Evolutionary conservation across 129 eudicot species (phyloP).

Genomic region (Centrapalus pauciflorus): DNA sequence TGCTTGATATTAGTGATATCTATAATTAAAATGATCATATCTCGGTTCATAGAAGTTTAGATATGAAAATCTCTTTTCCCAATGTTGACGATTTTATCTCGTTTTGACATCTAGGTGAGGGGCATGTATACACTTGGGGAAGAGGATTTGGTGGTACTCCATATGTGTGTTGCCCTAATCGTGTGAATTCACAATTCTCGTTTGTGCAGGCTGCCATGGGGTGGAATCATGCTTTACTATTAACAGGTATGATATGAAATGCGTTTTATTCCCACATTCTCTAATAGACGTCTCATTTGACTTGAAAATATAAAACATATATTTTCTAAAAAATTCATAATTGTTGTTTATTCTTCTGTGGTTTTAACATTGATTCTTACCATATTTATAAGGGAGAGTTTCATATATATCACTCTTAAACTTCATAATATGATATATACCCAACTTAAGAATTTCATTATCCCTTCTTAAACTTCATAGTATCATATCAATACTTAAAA

Average conservation of each 20-base stretch:
- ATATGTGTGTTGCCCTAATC: conserved; percentile 39
- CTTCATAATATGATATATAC: too few species aligned
- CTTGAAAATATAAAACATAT: too few species aligned
- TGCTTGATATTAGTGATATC: too few species aligned
- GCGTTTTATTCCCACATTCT: too few species aligned
- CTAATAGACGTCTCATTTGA: too few species aligned
- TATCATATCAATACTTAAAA: too few species aligned
- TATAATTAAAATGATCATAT: too few species aligned
- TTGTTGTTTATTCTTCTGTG: neutral
- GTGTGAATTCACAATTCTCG: conserved; percentile 24
- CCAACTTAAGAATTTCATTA: too few species aligned
- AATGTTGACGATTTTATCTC: neutral
- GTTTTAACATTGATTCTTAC: neutral
- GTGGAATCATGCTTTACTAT: conserved; percentile 73
- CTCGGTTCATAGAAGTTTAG: neutral
- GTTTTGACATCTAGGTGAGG: conserved; percentile 38
- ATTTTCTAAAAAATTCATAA: neutral
- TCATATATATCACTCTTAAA: too few species aligned
- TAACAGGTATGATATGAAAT: conserved; percentile 37
- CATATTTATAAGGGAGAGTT: too few species aligned
- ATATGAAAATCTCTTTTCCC: neutral
- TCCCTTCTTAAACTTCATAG: too few species aligned
- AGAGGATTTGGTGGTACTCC: conserved; percentile 58
- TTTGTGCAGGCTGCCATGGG: conserved; percentile 69
- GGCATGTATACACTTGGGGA: conserved; percentile 82